Base-by-base conservation (phyloP, 2,329 filamentous ascomycete species). In the Clathrospora elynae region DNA sequence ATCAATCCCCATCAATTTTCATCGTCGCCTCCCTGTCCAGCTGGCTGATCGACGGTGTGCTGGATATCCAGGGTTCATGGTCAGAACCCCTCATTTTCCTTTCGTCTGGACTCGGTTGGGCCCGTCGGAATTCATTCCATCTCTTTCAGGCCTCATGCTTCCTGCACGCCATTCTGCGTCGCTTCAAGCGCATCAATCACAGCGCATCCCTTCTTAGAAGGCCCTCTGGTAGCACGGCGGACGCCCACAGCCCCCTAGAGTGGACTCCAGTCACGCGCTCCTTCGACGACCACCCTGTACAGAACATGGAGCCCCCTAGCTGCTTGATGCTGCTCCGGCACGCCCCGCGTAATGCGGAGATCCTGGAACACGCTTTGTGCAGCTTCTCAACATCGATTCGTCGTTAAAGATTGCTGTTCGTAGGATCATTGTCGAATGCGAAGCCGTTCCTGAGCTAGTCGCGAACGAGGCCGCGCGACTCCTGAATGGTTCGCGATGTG, bases 161-260 rank as follows among this genome's bases (percentile, higher is more conserved):
- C 47, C 62, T 67, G 65, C 64, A 67, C 64, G 64, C 67, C 60
- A 66, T 66, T 50, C 61, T 64, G 47, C 55, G 63, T 64, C 57
- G 62, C 61, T 64, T 61, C 58, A 61, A 53, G 59, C 64, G 62
- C 62, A 57, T 61, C 57, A 31, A 53, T 31, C 42, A 35, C 36
- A 25, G 36, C 51, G 44, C 41, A 56, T 46, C 58, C 59, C 53
- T 49, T 45, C 51, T 49, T 56, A 51, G 50, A 45, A 46, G 24
- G 42, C 40, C 34, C 35, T 48, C 50, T 35, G 47, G 50, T 54
- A 51, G 36, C 42, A 57, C 32, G 42, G 41, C 47, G 45, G 33
- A 36, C 49, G 36, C 43, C 24, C 44, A 50, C 51, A 44, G 45
- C 49, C 49, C 49, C 49, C 48, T 53, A 46, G 49, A 49, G 41